A percentile compares a stretch with the other conserved stretches of the same genome.
phyloP scores from a whole-genome alignment of 1,284 basidiomycete genomes.

The Mycena sp. region DNA sequence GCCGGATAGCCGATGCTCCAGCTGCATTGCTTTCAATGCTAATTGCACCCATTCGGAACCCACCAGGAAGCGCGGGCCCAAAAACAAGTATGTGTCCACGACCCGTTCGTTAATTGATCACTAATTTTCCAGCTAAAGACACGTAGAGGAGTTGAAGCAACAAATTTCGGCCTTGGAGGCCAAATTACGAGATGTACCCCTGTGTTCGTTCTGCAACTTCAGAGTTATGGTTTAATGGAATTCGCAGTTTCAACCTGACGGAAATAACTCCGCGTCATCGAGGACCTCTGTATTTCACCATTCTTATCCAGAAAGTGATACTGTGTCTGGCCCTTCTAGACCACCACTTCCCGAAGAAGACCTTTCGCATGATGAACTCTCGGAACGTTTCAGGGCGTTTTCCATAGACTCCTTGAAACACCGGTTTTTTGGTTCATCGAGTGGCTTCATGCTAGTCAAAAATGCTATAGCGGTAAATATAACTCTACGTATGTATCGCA shows the following conservation, averaged over 20 bases:
- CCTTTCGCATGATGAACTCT: conserved; percentile 44
- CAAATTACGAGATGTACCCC: conserved; percentile 51
- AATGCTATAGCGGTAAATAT: conserved; percentile 56
- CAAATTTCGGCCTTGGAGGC: conserved; percentile 66
- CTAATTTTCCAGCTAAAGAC: conserved; percentile 40
- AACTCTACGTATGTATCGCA: background rate
- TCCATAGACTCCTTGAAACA: conserved; percentile 47
- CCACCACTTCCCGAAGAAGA: conserved; percentile 42
- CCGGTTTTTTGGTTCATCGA: conserved; percentile 71
- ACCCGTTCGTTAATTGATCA: background rate
- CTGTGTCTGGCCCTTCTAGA: background rate
- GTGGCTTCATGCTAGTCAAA: conserved; percentile 61
- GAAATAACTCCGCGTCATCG: background rate
- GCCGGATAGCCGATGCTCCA: conserved; percentile 69
- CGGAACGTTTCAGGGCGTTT: conserved; percentile 47
- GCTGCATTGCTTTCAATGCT: conserved; percentile 70
- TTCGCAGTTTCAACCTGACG: conserved; percentile 14
- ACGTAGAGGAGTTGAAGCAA: conserved; percentile 67
- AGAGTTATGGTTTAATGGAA: background rate
- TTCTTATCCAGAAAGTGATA: conserved; percentile 9
- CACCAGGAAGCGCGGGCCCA: conserved; percentile 70
- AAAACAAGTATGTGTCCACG: conserved; percentile 59
- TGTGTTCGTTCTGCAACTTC: background rate
- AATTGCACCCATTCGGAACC: conserved; percentile 73
- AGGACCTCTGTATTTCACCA: conserved; percentile 21